Percentiles rank a stretch among this genome's conserved stretches.
Conservation (phyloP, 805 yeast genomes). For the Metschnikowia anglica region DNA sequence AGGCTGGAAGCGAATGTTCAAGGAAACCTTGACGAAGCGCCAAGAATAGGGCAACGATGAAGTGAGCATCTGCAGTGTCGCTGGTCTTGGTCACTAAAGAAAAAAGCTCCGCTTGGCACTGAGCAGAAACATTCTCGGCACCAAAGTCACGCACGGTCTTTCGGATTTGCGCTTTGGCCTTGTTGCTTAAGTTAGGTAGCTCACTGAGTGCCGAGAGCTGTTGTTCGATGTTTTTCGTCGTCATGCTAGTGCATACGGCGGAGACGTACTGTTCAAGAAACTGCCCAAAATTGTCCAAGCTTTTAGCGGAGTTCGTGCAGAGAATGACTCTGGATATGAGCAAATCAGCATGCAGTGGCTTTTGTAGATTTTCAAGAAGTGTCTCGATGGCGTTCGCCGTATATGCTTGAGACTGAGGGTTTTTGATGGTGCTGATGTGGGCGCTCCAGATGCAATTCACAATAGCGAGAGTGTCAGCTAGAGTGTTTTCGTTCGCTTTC, state of each 20-base stretch:
- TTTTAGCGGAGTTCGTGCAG: slow-evolving; percentile 4
- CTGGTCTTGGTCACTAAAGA: slow-evolving; percentile 9
- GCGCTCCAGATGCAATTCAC: slow-evolving; percentile 16
- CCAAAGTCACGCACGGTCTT: slow-evolving; percentile 12
- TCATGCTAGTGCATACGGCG: slow-evolving; percentile 3
- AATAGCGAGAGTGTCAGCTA: slow-evolving; percentile 7
- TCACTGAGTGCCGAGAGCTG: slow-evolving; percentile 9
- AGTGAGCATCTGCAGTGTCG: slow-evolving; percentile 5
- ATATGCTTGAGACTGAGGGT: slow-evolving; percentile 7
- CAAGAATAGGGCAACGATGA: slow-evolving; percentile 16
- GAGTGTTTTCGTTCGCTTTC: slow-evolving; percentile 1
- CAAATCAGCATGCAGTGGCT: slow-evolving; percentile 6
- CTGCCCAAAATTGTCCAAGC: slow-evolving; percentile 4
- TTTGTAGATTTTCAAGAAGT: background rate
- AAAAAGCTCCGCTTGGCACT: slow-evolving; percentile 10
- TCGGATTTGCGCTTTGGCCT: background rate
- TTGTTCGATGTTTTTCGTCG: slow-evolving; percentile 4
- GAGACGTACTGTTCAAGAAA: slow-evolving; percentile 7
- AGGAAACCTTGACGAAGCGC: slow-evolving; percentile 8
- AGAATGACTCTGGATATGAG: slow-evolving; percentile 13
- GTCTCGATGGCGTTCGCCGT: background rate
- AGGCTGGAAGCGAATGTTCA: too few species aligned
- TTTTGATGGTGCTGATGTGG: slow-evolving; percentile 22
- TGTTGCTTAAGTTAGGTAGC: slow-evolving; percentile 4
- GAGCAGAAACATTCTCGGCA: background rate